Evolutionary conservation across 371 early-diverging fungal genomes (phyloP).

Genomic region (Coemansia sp.): DNA sequence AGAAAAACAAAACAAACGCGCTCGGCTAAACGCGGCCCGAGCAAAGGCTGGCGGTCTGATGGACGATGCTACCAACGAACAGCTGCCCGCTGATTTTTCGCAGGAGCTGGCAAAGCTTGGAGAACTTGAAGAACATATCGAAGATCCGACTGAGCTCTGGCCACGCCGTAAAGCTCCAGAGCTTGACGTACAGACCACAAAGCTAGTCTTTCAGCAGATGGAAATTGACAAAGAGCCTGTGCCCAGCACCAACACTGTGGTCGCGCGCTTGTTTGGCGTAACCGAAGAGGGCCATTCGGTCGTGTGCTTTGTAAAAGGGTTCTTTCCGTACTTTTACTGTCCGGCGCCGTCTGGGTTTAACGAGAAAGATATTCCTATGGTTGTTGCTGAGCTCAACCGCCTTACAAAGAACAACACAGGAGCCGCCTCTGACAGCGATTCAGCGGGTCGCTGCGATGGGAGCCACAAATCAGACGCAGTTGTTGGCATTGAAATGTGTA

Average conservation of each 20-base stretch:
- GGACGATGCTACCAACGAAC: slow-evolving; percentile 12
- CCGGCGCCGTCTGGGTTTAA: slow-evolving; percentile 81
- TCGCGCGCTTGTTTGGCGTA: slow-evolving; percentile 83
- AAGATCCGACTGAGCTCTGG: slow-evolving; percentile 31
- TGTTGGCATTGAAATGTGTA: slow-evolving; percentile 61
- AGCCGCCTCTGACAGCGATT: neutral
- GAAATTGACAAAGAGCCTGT: slow-evolving; percentile 83
- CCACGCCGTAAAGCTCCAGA: slow-evolving; percentile 30
- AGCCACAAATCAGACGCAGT: slow-evolving; percentile 43
- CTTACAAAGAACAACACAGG: slow-evolving; percentile 9
- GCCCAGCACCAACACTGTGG: slow-evolving; percentile 54
- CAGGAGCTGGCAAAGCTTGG: slow-evolving; percentile 38
- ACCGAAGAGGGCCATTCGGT: slow-evolving; percentile 85
- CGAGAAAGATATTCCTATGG: slow-evolving; percentile 58
- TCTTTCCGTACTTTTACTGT: slow-evolving; percentile 95
- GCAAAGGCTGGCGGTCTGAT: slow-evolving; percentile 13
- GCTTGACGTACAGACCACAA: slow-evolving; percentile 16
- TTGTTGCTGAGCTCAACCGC: slow-evolving; percentile 57
- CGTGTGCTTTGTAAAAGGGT: slow-evolving; percentile 89
- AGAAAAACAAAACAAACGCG: slow-evolving; percentile 31
- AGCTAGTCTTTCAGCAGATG: slow-evolving; percentile 88
- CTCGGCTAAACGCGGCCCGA: slow-evolving; percentile 32
- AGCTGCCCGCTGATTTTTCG: slow-evolving; percentile 38
- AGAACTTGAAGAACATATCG: slow-evolving; percentile 12
- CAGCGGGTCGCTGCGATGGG: slow-evolving; percentile 1